These are phyloP conservation scores for Solanum hybrid DNA, from an alignment of 305 asterid species.

Conservation along the genomic window DNA sequence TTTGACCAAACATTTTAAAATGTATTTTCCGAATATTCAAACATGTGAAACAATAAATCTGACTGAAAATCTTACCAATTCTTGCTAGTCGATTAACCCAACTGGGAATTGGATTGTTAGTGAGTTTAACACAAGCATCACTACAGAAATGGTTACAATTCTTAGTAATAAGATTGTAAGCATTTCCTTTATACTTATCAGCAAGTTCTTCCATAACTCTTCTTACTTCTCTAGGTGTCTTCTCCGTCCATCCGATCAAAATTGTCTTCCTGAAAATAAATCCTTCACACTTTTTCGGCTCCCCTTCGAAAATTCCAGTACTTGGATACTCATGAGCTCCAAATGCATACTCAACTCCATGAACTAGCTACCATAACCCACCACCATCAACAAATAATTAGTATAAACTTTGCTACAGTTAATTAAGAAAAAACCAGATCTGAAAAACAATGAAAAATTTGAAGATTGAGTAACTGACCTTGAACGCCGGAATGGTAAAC, in stretches of 20 bases:
- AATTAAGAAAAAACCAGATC: background rate
- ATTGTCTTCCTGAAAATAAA: conserved; percentile 60
- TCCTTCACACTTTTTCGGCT: conserved; percentile 54
- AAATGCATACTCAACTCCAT: conserved; percentile 65
- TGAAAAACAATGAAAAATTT: background rate
- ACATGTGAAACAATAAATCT: background rate
- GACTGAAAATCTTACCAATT: conserved; percentile 27
- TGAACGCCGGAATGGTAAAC: conserved; percentile 79
- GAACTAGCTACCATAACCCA: conserved; percentile 32
- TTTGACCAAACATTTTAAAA: background rate
- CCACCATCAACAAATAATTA: background rate
- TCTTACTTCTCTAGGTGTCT: conserved; percentile 33
- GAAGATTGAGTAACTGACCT: conserved; percentile 26
- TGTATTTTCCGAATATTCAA: background rate
- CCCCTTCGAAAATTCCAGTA: conserved; percentile 64
- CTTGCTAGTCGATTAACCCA: conserved; percentile 84
- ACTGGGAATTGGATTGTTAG: conserved; percentile 49
- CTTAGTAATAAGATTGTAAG: conserved; percentile 51
- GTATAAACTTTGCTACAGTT: background rate
- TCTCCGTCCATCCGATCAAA: conserved; percentile 57
- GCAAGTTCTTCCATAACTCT: conserved; percentile 50
- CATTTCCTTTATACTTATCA: conserved; percentile 43
- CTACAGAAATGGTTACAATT: conserved; percentile 83
- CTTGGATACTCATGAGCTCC: conserved; percentile 60
- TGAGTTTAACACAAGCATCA: conserved; percentile 48